These are phyloP conservation scores for Vinca minor DNA, from an alignment of 257 asterid genomes.

Conservation along the genomic window DNA sequence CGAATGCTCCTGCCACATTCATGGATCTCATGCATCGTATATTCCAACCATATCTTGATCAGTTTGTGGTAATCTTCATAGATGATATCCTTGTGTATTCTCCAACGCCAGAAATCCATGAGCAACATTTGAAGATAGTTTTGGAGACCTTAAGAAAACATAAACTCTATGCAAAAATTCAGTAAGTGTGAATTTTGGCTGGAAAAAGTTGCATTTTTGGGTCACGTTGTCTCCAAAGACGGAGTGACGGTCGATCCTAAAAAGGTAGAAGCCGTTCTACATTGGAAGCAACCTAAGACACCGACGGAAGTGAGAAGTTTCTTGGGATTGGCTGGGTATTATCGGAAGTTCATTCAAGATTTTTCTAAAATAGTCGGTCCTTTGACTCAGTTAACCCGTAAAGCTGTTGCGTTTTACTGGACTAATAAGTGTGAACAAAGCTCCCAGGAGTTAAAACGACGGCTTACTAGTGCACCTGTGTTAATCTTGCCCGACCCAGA, in stretches of 20 bases:
- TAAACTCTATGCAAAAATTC: background rate
- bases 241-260: background rate
- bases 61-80: background rate
- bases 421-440: background rate
- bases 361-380: background rate
- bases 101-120: background rate
- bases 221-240: too few relatives aligned
- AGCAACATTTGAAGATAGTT: too few relatives aligned
- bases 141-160: too few relatives aligned
- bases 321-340: background rate
- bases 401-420: background rate
- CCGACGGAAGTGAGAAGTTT: background rate
- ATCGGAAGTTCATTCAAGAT: too few relatives aligned
- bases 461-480: too few relatives aligned
- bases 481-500: too few relatives aligned
- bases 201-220: background rate
- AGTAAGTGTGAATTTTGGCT: background rate
- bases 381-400: background rate
- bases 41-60: background rate
- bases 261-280: background rate
- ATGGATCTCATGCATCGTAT: background rate
- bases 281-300: background rate
- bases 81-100: background rate
- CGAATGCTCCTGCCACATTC: background rate
- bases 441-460: background rate